Conservation (phyloP, 2,329 filamentous ascomycete genomes). For the Monascus ruber region DNA sequence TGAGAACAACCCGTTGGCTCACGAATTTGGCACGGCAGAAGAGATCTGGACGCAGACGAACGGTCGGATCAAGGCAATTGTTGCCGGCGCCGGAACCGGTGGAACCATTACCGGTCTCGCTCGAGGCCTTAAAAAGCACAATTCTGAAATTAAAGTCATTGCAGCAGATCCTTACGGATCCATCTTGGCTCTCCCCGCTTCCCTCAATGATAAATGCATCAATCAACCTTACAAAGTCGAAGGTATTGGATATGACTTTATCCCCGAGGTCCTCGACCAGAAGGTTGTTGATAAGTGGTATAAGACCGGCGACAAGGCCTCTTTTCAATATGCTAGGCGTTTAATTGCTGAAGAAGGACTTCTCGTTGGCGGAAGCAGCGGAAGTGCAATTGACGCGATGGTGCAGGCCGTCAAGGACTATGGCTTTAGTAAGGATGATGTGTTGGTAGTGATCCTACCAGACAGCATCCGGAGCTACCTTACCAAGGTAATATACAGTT, state of each 20-base stretch:
- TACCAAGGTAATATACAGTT: slow-evolving; percentile 51
- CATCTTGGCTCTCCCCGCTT: slow-evolving; percentile 71
- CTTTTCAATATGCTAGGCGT: slow-evolving; percentile 79
- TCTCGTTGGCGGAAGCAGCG: slow-evolving; percentile 84
- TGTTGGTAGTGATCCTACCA: slow-evolving; percentile 81
- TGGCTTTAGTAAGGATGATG: slow-evolving; percentile 67
- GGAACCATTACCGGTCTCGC: slow-evolving; percentile 90
- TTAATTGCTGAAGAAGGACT: slow-evolving; percentile 91
- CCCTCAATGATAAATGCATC: slow-evolving; percentile 65
- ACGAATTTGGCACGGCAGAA: slow-evolving; percentile 88
- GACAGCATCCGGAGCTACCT: slow-evolving; percentile 97
- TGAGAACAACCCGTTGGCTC: slow-evolving; percentile 78
- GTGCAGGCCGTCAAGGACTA: slow-evolving; percentile 66
- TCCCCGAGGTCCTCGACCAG: slow-evolving; percentile 83
- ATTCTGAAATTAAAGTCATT: slow-evolving; percentile 71
- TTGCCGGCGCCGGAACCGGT: slow-evolving; percentile 89
- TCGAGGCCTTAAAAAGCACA: slow-evolving; percentile 77
- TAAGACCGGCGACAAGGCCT: slow-evolving; percentile 89
- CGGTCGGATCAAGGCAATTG: slow-evolving; percentile 68
- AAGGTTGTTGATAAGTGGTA: slow-evolving; percentile 84
- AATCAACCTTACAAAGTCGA: slow-evolving; percentile 95
- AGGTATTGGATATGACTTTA: slow-evolving; percentile 97
- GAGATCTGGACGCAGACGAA: slow-evolving; percentile 90
- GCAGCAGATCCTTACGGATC: slow-evolving; percentile 89
- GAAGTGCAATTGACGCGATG: slow-evolving; percentile 77